phyloP scores from a whole-genome alignment of 768 basidiomycete genomes.

The Imleria badia region DNA sequence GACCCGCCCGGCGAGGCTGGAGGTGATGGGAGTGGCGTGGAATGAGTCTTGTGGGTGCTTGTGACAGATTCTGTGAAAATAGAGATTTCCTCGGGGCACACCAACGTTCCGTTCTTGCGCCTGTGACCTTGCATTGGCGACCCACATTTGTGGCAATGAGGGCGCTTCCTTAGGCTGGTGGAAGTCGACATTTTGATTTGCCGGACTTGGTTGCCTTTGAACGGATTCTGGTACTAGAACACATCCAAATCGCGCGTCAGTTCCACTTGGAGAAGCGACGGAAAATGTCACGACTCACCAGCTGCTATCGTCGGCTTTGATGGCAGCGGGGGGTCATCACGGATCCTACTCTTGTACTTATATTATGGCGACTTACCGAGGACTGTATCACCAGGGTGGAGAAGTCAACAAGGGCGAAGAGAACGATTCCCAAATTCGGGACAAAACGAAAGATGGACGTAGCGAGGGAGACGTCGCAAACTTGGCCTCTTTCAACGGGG shows the following conservation, averaged over 20 bases:
- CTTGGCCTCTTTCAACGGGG: not conserved
- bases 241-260: not conserved
- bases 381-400: conserved; percentile 2
- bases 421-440: conserved; percentile 20
- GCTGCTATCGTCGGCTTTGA: conserved; percentile 24
- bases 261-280: not conserved
- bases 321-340: conserved; percentile 20
- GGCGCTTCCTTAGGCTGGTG: conserved; percentile 32
- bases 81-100: conserved; percentile 26
- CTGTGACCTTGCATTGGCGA: conserved; percentile 34
- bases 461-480: conserved; percentile 14
- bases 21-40: conserved; percentile 26
- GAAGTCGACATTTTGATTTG: conserved; percentile 26
- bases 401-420: conserved; percentile 6
- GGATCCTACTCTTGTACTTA: conserved; percentile 18
- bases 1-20: conserved; percentile 29
- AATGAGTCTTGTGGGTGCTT: conserved; percentile 16
- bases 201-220: conserved; percentile 2
- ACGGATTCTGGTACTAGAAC: not conserved
- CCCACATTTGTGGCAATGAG: conserved; percentile 35
- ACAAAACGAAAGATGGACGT: conserved; percentile 22
- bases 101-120: conserved; percentile 30
- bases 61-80: conserved; percentile 15
- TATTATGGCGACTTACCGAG: conserved; percentile 16
- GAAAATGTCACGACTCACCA: conserved; percentile 22